These are phyloP conservation scores for Yarrowia sp. DNA, from an alignment of 805 yeast genomes.

Conservation along the genomic window DNA sequence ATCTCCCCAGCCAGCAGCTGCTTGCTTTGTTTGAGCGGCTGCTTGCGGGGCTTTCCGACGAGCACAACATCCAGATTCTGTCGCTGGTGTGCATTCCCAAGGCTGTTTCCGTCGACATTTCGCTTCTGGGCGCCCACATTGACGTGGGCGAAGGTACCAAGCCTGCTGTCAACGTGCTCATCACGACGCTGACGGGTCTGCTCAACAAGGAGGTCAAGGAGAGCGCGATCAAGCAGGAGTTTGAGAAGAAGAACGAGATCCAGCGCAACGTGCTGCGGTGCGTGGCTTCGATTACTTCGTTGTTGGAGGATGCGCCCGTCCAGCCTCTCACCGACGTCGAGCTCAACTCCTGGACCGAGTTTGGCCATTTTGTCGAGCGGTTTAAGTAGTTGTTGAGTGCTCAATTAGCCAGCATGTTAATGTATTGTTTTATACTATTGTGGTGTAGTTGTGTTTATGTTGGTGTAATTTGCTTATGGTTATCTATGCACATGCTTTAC, in stretches of 20 bases:
- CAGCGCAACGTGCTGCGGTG: conserved; percentile 19
- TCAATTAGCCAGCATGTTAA: too few species aligned
- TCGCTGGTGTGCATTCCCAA: conserved; percentile 46
- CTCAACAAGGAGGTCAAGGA: conserved; percentile 43
- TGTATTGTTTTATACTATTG: too few species aligned
- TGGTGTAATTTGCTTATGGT: too few species aligned
- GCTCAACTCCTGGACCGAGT: conserved; percentile 20
- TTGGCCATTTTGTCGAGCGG: background rate
- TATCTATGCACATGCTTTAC: too few species aligned
- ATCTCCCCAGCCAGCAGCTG: conserved; percentile 36
- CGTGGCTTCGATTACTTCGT: background rate
- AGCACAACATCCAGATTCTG: conserved; percentile 56
- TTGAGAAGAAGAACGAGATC: conserved; percentile 54
- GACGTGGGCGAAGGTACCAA: background rate
- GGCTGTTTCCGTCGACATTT: background rate
- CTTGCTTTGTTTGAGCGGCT: conserved; percentile 44
- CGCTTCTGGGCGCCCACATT: background rate
- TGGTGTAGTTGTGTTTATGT: too few species aligned
- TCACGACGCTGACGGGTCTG: background rate
- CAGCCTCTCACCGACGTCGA: conserved; percentile 15
- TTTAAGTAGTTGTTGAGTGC: conserved; percentile 17
- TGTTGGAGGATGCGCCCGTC: background rate
- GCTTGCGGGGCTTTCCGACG: conserved; percentile 57
- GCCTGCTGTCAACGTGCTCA: conserved; percentile 4
- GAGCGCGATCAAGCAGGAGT: conserved; percentile 66